Base-by-base conservation (phyloP, 192 early-diverging fungal genomes). In the Lunasporangiospora selenospora region DNA sequence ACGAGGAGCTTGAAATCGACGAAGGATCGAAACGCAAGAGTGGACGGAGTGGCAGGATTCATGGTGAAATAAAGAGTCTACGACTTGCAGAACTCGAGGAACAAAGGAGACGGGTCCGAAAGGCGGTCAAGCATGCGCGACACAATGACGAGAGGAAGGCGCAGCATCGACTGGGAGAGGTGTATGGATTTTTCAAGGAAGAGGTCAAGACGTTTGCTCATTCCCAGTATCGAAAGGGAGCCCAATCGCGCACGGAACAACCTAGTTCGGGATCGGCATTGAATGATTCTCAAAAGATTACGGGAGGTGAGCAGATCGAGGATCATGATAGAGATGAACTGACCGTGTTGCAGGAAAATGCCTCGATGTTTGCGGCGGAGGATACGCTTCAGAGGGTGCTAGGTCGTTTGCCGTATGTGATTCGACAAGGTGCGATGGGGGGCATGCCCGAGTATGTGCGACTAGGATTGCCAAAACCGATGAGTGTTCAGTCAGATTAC, bases 341-440 rank as follows among this genome's bases (percentile, higher is more conserved):
- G 32, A 53, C 53, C 3, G n/a, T 52, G 1, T 42, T 63, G 16
- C 69, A 73, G 21, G 54, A 58, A 21, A 58, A 45, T 3, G 60
- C 60, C 4, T 40, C 36, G 1, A 32, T 27, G 1, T 63, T 73
- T 63, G 45, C 60, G 5, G 60, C 69, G 0, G 69, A 73, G 55
- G 60, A 73, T 57, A 46, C 33, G 6, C 10, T 62, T 11, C 31
- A 48, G 24, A 53, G 40, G 21, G 36, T 58, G 3, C 24, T 73
- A 30, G 49, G 63, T 38, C 53, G 55, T 11, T 27, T 73, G 47
- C 42, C 60, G 12, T 73, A 51, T 38, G 60, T 63, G 29, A 47
- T 71, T 12, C 67, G 67, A 12, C 67, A 71, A 27, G 67, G 67
- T 0, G 59, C 67, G 12, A 33, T 73, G 18, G 53, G 60, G 16